Conservation (phyloP, 2,329 filamentous ascomycete species). For the Blumeria hordei region DNA sequence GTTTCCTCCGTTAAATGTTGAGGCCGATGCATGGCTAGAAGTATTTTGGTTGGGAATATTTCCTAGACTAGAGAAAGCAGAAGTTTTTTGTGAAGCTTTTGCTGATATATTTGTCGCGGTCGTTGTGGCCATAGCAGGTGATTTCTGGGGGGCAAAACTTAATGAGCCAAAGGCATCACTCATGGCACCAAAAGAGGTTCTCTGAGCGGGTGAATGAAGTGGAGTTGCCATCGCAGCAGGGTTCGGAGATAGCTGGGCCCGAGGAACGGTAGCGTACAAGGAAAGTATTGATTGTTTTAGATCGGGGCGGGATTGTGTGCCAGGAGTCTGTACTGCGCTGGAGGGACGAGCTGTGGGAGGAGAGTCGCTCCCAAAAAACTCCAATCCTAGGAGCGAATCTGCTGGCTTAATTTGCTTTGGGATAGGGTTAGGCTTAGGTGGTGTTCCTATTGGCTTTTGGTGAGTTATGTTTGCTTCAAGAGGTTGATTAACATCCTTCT, state of each 20-base stretch:
- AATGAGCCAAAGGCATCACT: slow-evolving; percentile 60
- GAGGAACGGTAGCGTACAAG: slow-evolving; percentile 65
- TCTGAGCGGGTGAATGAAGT: slow-evolving; percentile 16
- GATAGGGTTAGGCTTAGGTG: slow-evolving; percentile 37
- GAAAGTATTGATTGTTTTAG: slow-evolving; percentile 95
- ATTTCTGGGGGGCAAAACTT: slow-evolving; percentile 30
- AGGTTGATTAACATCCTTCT: slow-evolving; percentile 39
- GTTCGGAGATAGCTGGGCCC: slow-evolving; percentile 39
- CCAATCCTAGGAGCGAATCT: slow-evolving; percentile 74
- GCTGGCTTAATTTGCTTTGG: slow-evolving; percentile 44
- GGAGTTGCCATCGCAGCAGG: slow-evolving; percentile 40
- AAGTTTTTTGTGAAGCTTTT: slow-evolving; percentile 18
- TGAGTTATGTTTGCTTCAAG: slow-evolving; percentile 52
- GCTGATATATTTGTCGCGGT: slow-evolving; percentile 7
- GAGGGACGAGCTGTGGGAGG: slow-evolving; percentile 55
- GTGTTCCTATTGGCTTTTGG: slow-evolving; percentile 23
- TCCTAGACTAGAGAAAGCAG: slow-evolving; percentile 24
- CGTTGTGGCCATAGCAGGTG: slow-evolving; percentile 8
- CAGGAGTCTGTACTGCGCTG: slow-evolving; percentile 46
- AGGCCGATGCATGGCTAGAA: slow-evolving; percentile 20
- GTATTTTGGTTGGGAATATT: slow-evolving; percentile 18
- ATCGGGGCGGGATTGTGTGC: slow-evolving; percentile 58
- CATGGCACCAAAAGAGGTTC: slow-evolving; percentile 27
- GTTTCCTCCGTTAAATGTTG: slow-evolving; percentile 33
- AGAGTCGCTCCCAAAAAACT: slow-evolving; percentile 61